Percentiles rank a stretch among this genome's conserved stretches.
Conservation (phyloP, 1,284 basidiomycete species). For the Leccinum laetum region DNA sequence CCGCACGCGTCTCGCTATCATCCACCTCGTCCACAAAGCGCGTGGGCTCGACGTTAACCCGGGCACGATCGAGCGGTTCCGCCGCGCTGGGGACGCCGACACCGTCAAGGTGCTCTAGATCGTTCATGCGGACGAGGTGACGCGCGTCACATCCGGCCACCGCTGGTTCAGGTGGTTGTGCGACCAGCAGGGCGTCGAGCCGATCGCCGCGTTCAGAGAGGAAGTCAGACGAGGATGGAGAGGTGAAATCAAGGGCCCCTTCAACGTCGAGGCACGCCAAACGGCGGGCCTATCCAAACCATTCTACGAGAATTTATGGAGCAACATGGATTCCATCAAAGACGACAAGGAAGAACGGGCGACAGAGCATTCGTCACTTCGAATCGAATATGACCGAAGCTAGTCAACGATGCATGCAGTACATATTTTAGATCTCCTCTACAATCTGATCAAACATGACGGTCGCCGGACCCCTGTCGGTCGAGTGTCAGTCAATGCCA, state of each 20-base stretch:
- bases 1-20: neutral
- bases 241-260: neutral
- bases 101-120: neutral
- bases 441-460: too few species aligned
- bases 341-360: too few species aligned
- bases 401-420: too few species aligned
- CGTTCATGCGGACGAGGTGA: conserved; percentile 2
- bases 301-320: too few species aligned
- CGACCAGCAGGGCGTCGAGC: too few species aligned
- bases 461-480: too few species aligned
- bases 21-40: neutral
- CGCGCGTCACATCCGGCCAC: neutral
- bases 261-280: conserved; percentile 1
- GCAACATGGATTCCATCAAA: too few species aligned
- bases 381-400: too few species aligned
- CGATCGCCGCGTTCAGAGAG: neutral
- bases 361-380: too few species aligned
- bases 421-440: too few species aligned
- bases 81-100: neutral
- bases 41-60: neutral
- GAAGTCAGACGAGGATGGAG: neutral
- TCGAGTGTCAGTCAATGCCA: too few species aligned
- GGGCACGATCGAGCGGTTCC: conserved; percentile 3
- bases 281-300: neutral
- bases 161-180: too few species aligned